Percentiles rank a stretch among this genome's conserved stretches.
Conservation (phyloP, 306 rosid genomes). For the Glycine latifolia region DNA sequence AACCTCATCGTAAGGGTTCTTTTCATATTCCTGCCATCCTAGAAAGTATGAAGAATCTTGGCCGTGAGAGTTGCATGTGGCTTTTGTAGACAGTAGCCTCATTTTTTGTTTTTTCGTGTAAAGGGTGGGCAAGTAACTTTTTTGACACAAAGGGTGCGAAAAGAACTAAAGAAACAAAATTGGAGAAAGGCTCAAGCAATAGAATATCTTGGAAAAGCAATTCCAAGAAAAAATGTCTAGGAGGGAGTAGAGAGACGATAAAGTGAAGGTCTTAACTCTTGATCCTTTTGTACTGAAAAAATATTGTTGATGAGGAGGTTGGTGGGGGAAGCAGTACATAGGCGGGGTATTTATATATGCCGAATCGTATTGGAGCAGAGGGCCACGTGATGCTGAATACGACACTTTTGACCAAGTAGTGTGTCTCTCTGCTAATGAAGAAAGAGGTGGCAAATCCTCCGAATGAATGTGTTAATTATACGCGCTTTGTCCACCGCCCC, state of each 20-base stretch:
- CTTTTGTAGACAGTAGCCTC: slow-evolving; percentile 75
- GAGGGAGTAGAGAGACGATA: slow-evolving; percentile 22
- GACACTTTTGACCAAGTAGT: slow-evolving; percentile 50
- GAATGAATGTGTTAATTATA: slow-evolving; percentile 44
- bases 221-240: not conserved
- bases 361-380: slow-evolving; percentile 26
- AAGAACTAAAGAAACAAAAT: not conserved
- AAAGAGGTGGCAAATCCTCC: slow-evolving; percentile 15
- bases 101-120: slow-evolving; percentile 43
- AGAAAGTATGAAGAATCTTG: slow-evolving; percentile 97
- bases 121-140: no score
- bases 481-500: slow-evolving; percentile 68
- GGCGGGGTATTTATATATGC: slow-evolving; percentile 48
- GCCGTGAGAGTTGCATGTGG: slow-evolving; percentile 88
- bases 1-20: slow-evolving; percentile 71
- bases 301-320: slow-evolving; percentile 34
- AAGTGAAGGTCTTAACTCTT: not conserved
- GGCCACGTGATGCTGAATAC: slow-evolving; percentile 44
- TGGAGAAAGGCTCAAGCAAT: not conserved
- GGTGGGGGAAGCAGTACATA: slow-evolving; percentile 46
- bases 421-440: slow-evolving; percentile 24
- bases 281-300: slow-evolving; percentile 36
- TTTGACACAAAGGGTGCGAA: no score
- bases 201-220: not conserved
- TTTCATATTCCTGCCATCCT: slow-evolving; percentile 95